Base-by-base conservation (phyloP, 306 rosid genomes). In the Luffa aegyptiaca region DNA sequence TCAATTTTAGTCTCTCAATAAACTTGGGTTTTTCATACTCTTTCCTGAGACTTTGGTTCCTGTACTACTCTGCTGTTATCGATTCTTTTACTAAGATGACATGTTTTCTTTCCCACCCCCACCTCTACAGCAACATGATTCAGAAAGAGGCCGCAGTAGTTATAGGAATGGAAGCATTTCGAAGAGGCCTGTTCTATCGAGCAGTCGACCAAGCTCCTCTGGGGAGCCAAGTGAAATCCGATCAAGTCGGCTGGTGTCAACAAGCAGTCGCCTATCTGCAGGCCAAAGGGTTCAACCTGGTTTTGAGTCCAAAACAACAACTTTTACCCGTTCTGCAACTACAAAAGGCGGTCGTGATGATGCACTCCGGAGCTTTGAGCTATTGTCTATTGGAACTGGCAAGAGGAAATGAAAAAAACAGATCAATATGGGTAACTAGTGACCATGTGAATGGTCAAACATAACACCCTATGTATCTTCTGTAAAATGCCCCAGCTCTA, bases 131-230 rank as follows among this genome's bases (percentile, higher is more conserved):
- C 97, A 87, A 74, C 86, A 87, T 82, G 93, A 90, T 84, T 87
- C 93, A 6, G 94, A 91, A 86, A 91, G 96, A 81, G 85, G 84
- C 46, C 89, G 91, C 2, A 87, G 96, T 82, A 90, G 93, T 66
- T 89, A 97, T 16, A 90, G 98, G 17, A 86, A 87, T 72, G 96
- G 97, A 31, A 93, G 93, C 82, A 77, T 88, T 46, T 96, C 98
- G 26, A 96, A 90, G 86, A 91, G 89, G 87, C 96, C 94, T 13
- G 90, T 91, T 16, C 10, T 88, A 31, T 87, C 91, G 26, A 88
- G 88, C 88, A 93, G 94, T 82, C 89, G 97, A 53, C 99, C 98
- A 8, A 91, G 93, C 88, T 90, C 99, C 80, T 95, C 94, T 36
- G 99, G 93, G 35, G 97, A 95, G 85, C 97, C 90, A 14, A 86